These are phyloP conservation scores for Lactifluus echinatus DNA, from an alignment of 768 basidiomycete species.

Conservation along the genomic window DNA sequence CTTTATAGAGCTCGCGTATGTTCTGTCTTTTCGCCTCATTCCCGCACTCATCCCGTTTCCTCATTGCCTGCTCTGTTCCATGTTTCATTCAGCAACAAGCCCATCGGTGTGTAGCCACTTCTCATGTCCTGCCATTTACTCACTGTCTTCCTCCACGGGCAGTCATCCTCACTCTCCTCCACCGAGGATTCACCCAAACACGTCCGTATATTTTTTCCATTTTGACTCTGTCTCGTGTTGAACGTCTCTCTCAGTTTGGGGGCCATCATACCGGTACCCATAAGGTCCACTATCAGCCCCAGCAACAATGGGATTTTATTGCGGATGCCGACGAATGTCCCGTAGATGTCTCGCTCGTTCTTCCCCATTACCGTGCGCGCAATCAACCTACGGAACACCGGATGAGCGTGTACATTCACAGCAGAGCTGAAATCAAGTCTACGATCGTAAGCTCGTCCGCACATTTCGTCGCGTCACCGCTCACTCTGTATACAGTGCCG, in stretches of 20 bases:
- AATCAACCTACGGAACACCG: constrained; percentile 65
- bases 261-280: constrained; percentile 11
- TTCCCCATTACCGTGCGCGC: constrained; percentile 74
- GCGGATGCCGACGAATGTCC: constrained; percentile 44
- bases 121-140: background rate
- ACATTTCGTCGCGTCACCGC: background rate
- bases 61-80: background rate
- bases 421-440: constrained; percentile 48
- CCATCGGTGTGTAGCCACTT: background rate
- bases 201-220: background rate
- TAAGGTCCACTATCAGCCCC: constrained; percentile 20
- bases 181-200: constrained; percentile 9
- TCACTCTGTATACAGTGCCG: constrained; percentile 21
- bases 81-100: constrained; percentile 1
- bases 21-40: background rate
- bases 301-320: constrained; percentile 48
- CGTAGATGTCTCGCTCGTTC: constrained; percentile 56
- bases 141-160: background rate
- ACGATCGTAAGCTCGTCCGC: constrained; percentile 52
- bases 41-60: background rate
- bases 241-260: constrained; percentile 1
- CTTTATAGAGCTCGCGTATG: constrained; percentile 6
- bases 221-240: background rate
- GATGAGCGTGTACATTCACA: constrained; percentile 58
- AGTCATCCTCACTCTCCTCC: constrained; percentile 13